Evolutionary conservation across 495 filamentous ascomycete species (phyloP), one percentile per base, ranked within the genome.

Genomic region (Penicillium canariense): DNA sequence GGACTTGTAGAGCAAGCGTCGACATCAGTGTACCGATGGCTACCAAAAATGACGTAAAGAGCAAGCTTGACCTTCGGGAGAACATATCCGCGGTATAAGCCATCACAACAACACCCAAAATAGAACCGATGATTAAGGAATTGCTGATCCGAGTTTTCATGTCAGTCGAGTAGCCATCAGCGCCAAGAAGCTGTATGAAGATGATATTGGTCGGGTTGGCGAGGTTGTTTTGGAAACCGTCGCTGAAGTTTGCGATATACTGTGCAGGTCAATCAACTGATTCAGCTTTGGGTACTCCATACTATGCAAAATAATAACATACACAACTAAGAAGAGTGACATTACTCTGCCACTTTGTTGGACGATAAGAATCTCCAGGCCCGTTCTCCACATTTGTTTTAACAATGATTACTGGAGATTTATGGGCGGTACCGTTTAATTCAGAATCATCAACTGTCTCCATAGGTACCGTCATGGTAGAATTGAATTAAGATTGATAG

Each of bases 191-290:
- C n/a, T 67, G 25, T 27, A 65, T 68, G 54, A 71, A 71, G 10
- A 73, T 68, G 46, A 73, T 65, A 62, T 73, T 73, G 26, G 68
- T 73, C 0, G 68, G 70, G 23, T 71, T 71, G 4, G 68, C 68
- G 12, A 71, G 53, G 8, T 34, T 45, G 34, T 71, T 73, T 47
- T 71, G 68, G 42, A 67, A 68, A 4, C 70, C 70, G 38, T 71
- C 70, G 34, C 66, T 71, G 61, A 73, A 71, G 44, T 73, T 71
- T 42, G 70, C 70, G 18, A 71, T 68, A 30, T 69, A 68, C 70
- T 73, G 48, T 8, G 39, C 3, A 28, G 18, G 28, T 60, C 35
- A 66, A 54, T 20, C 14, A 43, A 4, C 0, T 0, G 14, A n/a
- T 4, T 30, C 11, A 10, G 8, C 18, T 8, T 18, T 18, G 34